Evolutionary conservation across 208 protist species (phyloP).

Genomic region (Endotrypanum monterogeii): DNA sequence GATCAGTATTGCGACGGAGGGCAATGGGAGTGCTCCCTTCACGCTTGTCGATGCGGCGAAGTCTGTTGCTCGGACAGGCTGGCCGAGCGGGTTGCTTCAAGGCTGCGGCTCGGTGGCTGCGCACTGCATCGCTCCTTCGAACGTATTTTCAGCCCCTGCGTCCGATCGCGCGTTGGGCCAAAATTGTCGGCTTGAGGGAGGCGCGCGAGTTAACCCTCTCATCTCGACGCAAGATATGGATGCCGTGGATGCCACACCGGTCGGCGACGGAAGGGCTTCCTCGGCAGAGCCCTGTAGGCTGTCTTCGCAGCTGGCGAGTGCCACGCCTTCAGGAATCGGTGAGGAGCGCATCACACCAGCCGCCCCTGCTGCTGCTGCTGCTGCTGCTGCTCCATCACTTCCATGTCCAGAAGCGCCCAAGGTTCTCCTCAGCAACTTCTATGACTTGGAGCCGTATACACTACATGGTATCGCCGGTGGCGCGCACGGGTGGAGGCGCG

Average conservation of each 20-base stretch:
- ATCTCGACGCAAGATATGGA: not conserved
- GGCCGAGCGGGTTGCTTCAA: not conserved
- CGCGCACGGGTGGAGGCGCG: constrained; percentile 47
- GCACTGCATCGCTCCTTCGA: not conserved
- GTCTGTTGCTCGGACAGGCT: not conserved
- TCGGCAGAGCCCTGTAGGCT: not conserved
- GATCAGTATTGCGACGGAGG: not conserved
- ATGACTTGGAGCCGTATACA: constrained; percentile 30
- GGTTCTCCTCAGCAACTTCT: constrained; percentile 14
- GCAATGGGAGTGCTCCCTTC: not conserved
- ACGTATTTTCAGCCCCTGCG: not conserved
- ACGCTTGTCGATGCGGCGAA: not conserved
- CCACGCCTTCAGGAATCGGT: not conserved
- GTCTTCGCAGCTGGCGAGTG: not conserved
- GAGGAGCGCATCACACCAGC: not conserved
- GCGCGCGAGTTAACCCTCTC: not conserved
- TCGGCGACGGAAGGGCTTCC: not conserved
- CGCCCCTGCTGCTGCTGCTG: not conserved
- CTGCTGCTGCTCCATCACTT: not conserved
- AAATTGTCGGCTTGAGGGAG: not conserved
- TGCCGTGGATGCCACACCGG: not conserved
- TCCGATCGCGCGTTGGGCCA: not conserved
- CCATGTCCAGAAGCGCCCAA: constrained; percentile 5
- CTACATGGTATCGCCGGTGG: constrained; percentile 34
- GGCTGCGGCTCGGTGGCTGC: not conserved